Conservation (phyloP, 345 rosid species). For the Carallia pectinifolia region DNA sequence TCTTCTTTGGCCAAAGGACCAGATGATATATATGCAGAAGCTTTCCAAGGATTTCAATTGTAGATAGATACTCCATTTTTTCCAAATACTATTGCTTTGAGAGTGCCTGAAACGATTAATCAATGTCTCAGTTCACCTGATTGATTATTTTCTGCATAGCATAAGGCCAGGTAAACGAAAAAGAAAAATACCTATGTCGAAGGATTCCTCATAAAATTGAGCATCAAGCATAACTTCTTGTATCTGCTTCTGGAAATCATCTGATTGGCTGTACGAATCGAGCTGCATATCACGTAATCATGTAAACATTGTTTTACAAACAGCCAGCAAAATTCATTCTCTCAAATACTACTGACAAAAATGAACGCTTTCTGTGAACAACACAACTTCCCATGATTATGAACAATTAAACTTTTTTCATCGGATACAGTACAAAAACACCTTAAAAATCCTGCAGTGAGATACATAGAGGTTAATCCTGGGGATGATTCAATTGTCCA, state of each 20-base stretch:
- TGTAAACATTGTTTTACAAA: constrained; percentile 8
- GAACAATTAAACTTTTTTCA: constrained; percentile 44
- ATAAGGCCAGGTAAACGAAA: too few species aligned
- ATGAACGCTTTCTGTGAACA: not conserved
- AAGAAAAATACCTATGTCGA: constrained; percentile 37
- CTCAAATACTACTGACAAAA: not conserved
- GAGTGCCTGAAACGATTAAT: constrained; percentile 44
- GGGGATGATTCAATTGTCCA: not conserved
- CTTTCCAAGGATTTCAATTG: constrained; percentile 64
- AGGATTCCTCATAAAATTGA: constrained; percentile 44
- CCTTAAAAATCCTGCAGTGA: constrained; percentile 57
- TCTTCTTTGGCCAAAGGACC: constrained; percentile 69
- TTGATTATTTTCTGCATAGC: too few species aligned
- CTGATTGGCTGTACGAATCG: constrained; percentile 30
- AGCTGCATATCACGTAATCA: constrained; percentile 41
- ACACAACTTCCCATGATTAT: constrained; percentile 37
- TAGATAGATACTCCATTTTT: constrained; percentile 48
- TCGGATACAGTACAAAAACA: constrained; percentile 38
- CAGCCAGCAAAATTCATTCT: not conserved
- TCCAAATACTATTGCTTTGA: constrained; percentile 52
- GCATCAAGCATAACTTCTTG: constrained; percentile 45
- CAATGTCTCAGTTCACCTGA: not conserved
- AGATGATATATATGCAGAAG: constrained; percentile 54
- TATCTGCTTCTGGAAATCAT: constrained; percentile 50
- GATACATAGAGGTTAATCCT: constrained; percentile 8